phyloP scores from a whole-genome alignment of 202 grass and related monocot genomes.

The Elaeis oleifera region DNA sequence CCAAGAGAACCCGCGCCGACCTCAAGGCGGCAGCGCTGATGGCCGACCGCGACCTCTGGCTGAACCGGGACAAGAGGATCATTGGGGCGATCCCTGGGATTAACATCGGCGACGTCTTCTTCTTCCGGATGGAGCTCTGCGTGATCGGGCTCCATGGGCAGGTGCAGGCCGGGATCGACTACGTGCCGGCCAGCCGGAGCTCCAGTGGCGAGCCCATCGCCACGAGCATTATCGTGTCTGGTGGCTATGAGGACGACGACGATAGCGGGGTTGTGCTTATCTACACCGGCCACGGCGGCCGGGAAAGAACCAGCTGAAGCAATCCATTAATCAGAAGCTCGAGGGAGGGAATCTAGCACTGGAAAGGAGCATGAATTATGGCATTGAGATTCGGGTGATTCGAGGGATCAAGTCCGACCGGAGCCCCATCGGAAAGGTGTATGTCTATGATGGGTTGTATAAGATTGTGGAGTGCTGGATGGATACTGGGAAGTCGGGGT shows the following conservation, averaged over 20 bases:
- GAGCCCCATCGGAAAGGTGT: conserved; percentile 53
- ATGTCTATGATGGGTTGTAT: conserved; percentile 94
- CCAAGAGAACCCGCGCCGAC: conserved; percentile 51
- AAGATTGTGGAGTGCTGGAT: conserved; percentile 86
- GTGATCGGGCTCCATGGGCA: conserved; percentile 93
- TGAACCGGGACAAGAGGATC: conserved; percentile 86
- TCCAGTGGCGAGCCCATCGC: conserved; percentile 78
- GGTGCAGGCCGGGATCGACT: conserved; percentile 90
- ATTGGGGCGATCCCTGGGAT: conserved; percentile 83
- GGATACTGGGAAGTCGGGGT: conserved; percentile 76
- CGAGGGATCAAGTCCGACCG: conserved; percentile 46
- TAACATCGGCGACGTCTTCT: conserved; percentile 75
- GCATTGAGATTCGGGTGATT: conserved; percentile 88
- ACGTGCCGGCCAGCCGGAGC: conserved; percentile 38
- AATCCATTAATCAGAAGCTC: conserved; percentile 75
- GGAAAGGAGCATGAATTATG: conserved; percentile 88
- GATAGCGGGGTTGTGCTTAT: conserved; percentile 78
- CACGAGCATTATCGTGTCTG: conserved; percentile 89
- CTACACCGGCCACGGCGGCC: conserved; percentile 91
- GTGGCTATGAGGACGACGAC: conserved; percentile 94
- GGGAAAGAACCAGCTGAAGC: conserved; percentile 58
- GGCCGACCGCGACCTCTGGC: conserved; percentile 75
- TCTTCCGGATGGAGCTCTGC: conserved; percentile 88
- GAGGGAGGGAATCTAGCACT: conserved; percentile 92
- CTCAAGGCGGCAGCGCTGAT: conserved; percentile 63